Conservation (phyloP, 2,329 filamentous ascomycete species). For the Piedraia hortae region DNA sequence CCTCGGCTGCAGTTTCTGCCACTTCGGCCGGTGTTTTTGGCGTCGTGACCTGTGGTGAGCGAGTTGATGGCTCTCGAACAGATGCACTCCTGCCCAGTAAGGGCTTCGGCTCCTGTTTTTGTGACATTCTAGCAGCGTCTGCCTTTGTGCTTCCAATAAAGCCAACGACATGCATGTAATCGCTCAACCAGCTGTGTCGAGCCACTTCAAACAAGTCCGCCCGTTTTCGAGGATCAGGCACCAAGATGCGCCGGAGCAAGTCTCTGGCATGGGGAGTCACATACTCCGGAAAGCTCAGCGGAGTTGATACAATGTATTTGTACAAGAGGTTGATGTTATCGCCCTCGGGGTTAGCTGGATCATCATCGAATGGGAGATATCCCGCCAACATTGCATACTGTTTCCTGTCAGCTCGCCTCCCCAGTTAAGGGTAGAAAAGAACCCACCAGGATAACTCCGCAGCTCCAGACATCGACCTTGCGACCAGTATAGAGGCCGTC, state of each 20-base stretch:
- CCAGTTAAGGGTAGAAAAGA: not conserved
- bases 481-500: conserved; percentile 91
- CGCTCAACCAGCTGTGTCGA: conserved; percentile 89
- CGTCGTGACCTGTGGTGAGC: conserved; percentile 6
- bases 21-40: conserved; percentile 5
- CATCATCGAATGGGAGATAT: conserved; percentile 92
- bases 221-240: conserved; percentile 79
- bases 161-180: conserved; percentile 87
- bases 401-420: conserved; percentile 2
- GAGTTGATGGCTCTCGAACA: conserved; percentile 53
- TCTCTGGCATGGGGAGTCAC: conserved; percentile 91
- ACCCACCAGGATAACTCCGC: conserved; percentile 86
- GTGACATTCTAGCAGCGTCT: conserved; percentile 53
- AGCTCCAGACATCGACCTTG: conserved; percentile 98
- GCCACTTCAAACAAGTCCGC: conserved; percentile 94
- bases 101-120: conserved; percentile 24
- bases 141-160: conserved; percentile 89
- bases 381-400: conserved; percentile 97
- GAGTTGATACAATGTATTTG: conserved; percentile 96
- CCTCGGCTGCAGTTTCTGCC: conserved; percentile 5
- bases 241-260: conserved; percentile 70
- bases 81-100: conserved; percentile 64
- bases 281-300: conserved; percentile 93
- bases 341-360: conserved; percentile 90
- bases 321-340: conserved; percentile 98